Conservation (phyloP, 2,329 filamentous ascomycete genomes). For the Penicillium sp. region DNA sequence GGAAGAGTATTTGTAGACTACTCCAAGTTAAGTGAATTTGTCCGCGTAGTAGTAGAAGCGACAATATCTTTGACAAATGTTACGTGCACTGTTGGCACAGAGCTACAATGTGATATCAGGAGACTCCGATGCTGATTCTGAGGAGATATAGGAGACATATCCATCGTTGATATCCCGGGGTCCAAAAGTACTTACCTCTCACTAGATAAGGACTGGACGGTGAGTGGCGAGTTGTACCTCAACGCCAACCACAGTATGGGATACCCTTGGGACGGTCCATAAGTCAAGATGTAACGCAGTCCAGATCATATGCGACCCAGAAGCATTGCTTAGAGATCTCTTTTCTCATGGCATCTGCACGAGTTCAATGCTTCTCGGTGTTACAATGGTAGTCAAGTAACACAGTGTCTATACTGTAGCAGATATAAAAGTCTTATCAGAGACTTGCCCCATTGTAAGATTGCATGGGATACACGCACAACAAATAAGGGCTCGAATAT, state of each 20-base stretch:
- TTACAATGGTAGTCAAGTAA: constrained; percentile 39
- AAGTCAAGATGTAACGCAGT: constrained; percentile 31
- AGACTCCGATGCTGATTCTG: too few relatives aligned
- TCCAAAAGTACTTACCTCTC: too few relatives aligned
- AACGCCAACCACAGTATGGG: constrained; percentile 23
- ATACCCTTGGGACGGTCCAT: constrained; percentile 31
- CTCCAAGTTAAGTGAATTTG: too few relatives aligned
- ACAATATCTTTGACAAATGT: too few relatives aligned
- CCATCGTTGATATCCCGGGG: too few relatives aligned
- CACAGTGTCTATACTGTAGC: constrained; percentile 26
- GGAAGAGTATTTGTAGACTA: too few relatives aligned
- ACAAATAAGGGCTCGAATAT: too few relatives aligned
- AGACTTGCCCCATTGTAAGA: constrained; percentile 27
- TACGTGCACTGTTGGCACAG: too few relatives aligned
- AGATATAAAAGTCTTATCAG: constrained; percentile 14
- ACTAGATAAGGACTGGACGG: too few relatives aligned
- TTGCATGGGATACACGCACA: constrained; percentile 25
- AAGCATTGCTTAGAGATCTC: constrained; percentile 35
- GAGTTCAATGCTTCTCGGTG: constrained; percentile 7
- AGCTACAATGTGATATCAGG: too few relatives aligned
- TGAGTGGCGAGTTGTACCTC: constrained; percentile 14
- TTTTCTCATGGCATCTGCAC: constrained; percentile 19
- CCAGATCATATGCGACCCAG: constrained; percentile 37
- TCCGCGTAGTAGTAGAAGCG: too few relatives aligned
- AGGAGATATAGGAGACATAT: too few relatives aligned